phyloP scores from a whole-genome alignment of 192 early-diverging fungal species.

The Coemansia sp. region DNA sequence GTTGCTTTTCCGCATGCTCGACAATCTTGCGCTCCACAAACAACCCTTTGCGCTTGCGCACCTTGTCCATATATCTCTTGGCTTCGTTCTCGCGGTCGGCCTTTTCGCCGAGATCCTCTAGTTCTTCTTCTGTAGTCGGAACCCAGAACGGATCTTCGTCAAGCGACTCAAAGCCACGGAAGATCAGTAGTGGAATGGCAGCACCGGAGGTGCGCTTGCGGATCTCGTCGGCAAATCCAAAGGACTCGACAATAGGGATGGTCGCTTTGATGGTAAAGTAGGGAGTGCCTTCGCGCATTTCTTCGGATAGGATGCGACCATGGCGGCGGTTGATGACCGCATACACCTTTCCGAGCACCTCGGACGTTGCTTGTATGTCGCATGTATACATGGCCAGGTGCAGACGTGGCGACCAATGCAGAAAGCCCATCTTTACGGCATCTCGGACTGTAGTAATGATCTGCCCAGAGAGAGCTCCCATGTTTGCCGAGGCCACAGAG shows the following conservation, averaged over 20 bases:
- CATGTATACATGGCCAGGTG: slow-evolving; percentile 96
- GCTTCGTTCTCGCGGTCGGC: slow-evolving; percentile 95
- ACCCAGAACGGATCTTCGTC: slow-evolving; percentile 99
- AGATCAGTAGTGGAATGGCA: slow-evolving; percentile 94
- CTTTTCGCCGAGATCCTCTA: slow-evolving; percentile 98
- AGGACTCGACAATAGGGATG: slow-evolving; percentile 95
- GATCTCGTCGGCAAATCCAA: slow-evolving; percentile 99
- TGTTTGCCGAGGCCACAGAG: background rate
- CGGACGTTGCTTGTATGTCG: slow-evolving; percentile 94
- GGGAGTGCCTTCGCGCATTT: slow-evolving; percentile 97
- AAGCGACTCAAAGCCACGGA: slow-evolving; percentile 90
- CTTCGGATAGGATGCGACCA: slow-evolving; percentile 93
- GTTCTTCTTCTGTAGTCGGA: slow-evolving; percentile 94
- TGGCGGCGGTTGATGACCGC: slow-evolving; percentile 87
- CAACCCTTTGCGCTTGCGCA: slow-evolving; percentile 93
- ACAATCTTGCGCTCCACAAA: slow-evolving; percentile 92
- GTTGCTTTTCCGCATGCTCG: slow-evolving; percentile 83
- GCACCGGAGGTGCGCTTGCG: slow-evolving; percentile 94
- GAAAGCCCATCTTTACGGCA: slow-evolving; percentile 78
- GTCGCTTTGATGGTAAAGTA: slow-evolving; percentile 88
- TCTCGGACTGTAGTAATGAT: slow-evolving; percentile 87
- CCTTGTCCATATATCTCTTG: slow-evolving; percentile 94
- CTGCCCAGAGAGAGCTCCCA: slow-evolving; percentile 65
- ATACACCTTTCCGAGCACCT: slow-evolving; percentile 95
- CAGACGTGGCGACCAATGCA: slow-evolving; percentile 95